A percentile compares a stretch with the other conserved stretches of the same genome.
Evolutionary conservation across 257 asterid species (phyloP).

Genomic region (Agastache rugosa): DNA sequence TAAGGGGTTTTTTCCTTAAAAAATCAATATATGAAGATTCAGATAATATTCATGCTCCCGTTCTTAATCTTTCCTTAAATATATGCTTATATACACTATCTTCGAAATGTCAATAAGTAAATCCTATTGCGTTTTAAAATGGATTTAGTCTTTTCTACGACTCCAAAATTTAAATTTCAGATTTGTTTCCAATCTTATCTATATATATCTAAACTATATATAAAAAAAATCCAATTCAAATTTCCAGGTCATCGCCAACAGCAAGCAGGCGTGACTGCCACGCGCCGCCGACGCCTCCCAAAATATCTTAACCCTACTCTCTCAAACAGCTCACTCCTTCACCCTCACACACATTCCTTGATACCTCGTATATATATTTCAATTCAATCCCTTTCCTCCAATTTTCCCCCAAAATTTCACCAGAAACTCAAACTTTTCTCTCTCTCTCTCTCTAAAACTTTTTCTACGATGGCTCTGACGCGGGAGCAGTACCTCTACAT

Average conservation of each 20-base stretch:
- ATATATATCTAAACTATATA: not conserved
- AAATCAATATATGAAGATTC: too few relatives aligned
- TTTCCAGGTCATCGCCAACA: slow-evolving; percentile 18
- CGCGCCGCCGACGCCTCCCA: slow-evolving; percentile 32
- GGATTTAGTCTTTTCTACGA: too few relatives aligned
- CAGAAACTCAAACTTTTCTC: slow-evolving; percentile 3
- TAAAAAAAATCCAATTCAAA: not conserved
- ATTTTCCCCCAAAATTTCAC: slow-evolving; percentile 18
- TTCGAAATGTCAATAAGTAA: too few relatives aligned
- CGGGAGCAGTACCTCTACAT: slow-evolving; percentile 66
- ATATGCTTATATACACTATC: too few relatives aligned
- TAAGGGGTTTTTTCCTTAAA: not conserved
- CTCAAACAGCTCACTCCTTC: slow-evolving; percentile 22
- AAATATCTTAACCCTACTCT: slow-evolving; percentile 33
- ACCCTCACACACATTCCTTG: slow-evolving; percentile 1
- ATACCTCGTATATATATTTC: slow-evolving; percentile 13
- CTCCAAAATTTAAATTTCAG: too few relatives aligned
- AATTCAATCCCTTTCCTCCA: slow-evolving; percentile 5
- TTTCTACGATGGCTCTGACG: slow-evolving; percentile 38
- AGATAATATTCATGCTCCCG: too few relatives aligned
- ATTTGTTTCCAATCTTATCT: too few relatives aligned
- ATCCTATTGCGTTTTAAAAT: too few relatives aligned
- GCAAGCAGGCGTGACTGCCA: slow-evolving; percentile 13
- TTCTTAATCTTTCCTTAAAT: too few relatives aligned
- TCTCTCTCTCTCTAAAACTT: not conserved